Evolutionary conservation across 306 rosid species (phyloP).

Genomic region (Trichosanthes truncata): DNA sequence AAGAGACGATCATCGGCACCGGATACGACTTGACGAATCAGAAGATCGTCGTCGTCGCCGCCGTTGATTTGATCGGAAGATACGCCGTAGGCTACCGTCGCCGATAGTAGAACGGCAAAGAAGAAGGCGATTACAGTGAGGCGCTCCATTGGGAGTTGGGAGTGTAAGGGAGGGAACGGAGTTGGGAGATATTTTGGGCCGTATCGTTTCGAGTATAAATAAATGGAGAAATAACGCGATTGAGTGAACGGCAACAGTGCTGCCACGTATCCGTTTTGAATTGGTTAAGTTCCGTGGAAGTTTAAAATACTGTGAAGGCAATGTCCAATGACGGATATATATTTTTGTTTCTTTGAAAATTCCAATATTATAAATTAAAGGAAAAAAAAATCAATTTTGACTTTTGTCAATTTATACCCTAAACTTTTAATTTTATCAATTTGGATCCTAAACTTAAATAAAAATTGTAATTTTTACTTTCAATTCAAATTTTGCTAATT

Average conservation of each 20-base stretch:
- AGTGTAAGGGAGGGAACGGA: background rate
- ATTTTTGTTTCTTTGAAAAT: too few species aligned
- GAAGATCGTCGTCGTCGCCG: conserved; percentile 26
- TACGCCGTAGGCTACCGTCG: conserved; percentile 22
- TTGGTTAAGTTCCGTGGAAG: background rate
- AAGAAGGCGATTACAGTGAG: conserved; percentile 11
- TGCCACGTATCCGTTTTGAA: background rate
- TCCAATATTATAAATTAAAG: too few species aligned
- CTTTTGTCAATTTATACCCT: too few species aligned
- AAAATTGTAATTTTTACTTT: too few species aligned
- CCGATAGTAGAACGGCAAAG: conserved; percentile 18
- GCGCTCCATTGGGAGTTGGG: conserved; percentile 26
- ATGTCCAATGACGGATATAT: background rate
- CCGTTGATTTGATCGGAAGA: background rate
- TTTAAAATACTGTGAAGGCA: background rate
- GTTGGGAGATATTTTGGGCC: background rate
- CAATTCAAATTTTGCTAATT: too few species aligned
- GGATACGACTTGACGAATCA: conserved; percentile 66
- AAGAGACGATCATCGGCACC: conserved; percentile 38
- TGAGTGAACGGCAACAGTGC: background rate
- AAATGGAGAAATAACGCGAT: background rate
- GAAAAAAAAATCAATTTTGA: too few species aligned
- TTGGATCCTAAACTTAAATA: too few species aligned
- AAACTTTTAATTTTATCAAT: too few species aligned
- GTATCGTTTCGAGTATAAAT: background rate